Base-by-base conservation (phyloP, 345 rosid species). In the Moricandia arvensis region DNA sequence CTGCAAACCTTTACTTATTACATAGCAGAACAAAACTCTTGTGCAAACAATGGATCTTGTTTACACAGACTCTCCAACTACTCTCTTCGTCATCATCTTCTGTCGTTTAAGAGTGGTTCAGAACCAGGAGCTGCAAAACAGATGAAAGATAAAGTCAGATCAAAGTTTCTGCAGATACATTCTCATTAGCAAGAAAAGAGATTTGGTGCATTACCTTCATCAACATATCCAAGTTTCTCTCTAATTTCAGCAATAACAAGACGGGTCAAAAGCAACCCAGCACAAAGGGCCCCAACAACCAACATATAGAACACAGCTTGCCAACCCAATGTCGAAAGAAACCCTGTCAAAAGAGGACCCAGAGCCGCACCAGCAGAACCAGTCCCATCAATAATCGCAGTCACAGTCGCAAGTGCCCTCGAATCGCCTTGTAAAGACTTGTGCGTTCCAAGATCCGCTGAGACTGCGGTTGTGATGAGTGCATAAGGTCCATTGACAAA, bases 401-500 rank as follows among this genome's bases (percentile, higher is more conserved):
- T 90, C 17, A 91, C 98, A 0, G 98, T 94, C 3, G 97, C 97
- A 63, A 94, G 84, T 1, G 96, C 98, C 58, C 98, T 91, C 4
- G 96, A 94, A 79, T 91, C 89, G 17, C 96, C 97, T 77, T 82
- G 90, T 2, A 91, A 82, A 68, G 92, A 91, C 79, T 85, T 83
- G 80, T 94, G 98, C 0, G 98, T 94, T 9, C 98, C 98, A 7
- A 91, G 96, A 80, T 94, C 98, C 1, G 93, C 94, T 1, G 98
- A 94, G 55, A 94, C 98, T 6, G 98, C 96, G 15, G 98, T 94
- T 5, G 98, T 94, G 82, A 94, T 91, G 34, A 94, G 95, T 3
- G 98, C 95, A 24, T 94, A 91, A 9, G 97, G 98, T 29, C 97
- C 98, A 5, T 91, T 94, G 63, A 94, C 79, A 18, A 94, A 91